Base-by-base conservation (phyloP, 2,329 filamentous ascomycete genomes). In the Colletotrichum lindemuthianum region DNA sequence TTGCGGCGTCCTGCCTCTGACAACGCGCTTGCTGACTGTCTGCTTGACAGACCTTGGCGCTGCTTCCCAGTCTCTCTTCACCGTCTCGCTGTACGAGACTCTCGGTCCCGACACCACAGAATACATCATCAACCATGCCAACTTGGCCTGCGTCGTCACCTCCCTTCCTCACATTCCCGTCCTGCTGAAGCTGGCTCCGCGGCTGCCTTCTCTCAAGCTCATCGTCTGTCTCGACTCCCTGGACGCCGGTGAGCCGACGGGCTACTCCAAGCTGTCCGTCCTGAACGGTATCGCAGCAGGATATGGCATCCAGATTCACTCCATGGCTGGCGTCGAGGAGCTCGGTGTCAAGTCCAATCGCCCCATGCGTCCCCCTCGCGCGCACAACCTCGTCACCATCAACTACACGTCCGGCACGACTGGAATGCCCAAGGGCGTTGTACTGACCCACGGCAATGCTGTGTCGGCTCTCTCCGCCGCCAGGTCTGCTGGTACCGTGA, bases 21-120 rank as follows among this genome's bases (percentile, higher is more conserved):
- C 41, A 8, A 16, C 32, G 10, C 33, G 24, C 32, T 36, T 36
- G 32, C 52, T 66, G 45, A 59, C 50, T 32, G 48, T 33, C 36
- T 13, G 34, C 24, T 24, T 24, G 16, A 3, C 63, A 92, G 95
- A 98, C 82, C 81, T 98, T 73, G 96, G 88, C 43, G 90, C 92
- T 75, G 88, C 92, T 80, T 96, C 93, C 11, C 96, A 98, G 77
- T 88, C 90, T 8, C 87, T 98, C 36, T 98, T 86, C 79, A 92
- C 91, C 24, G 93, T 99, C 59, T 97, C 95, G 6, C 90, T 99
- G 54, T 99, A 99, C 82, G 96, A 98, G 78, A 97, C 95, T 11
- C 87, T 99, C 6, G 95, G 95, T 9, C 90, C 95, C 11, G 92
- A 97, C 70, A 88, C 94, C 2, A 94, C 92, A 61, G 93, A 98